Evolutionary conservation across 805 yeast species (phyloP), one percentile per base, ranked within the genome.

Genomic region (Lipomyces chichibuensis): DNA sequence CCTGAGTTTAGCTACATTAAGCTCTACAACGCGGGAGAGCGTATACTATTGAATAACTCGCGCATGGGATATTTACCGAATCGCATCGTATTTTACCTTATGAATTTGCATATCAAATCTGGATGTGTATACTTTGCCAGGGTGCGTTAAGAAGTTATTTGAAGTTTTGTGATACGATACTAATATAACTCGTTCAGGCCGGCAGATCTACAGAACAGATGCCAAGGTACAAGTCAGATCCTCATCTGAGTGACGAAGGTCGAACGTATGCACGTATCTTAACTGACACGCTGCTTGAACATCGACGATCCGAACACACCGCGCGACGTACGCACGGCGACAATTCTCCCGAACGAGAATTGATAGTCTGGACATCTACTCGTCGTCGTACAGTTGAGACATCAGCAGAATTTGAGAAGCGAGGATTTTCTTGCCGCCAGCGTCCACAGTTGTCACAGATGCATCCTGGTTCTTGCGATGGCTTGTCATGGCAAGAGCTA

Each of bases 361-460:
- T 93, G 73, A 87, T 88, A 2, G 93, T 95, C n/a, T 94, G 98
- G 97, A 92, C 98, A 0, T 96, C 98, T 0, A 91, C 94, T 3
- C 85, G 97, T 69, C 83, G 86, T 71, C 85, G 97, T 75, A 92
- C 98, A 0, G 83, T 87, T 23, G 91, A 93, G 72, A 87, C 97
- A 5, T 92, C 94, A 0, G 82, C 84, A 63, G 86, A 83, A 65
- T 91, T 94, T 77, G 80, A 84, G 51, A 83, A 86, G 13, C 78
- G 80, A 33, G 90, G 91, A 9, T 84, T 91, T 65, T 82, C 84
- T 0, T 88, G 90, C 5, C 82, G 88, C 63, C 92, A 90, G 76
- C 83, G 97, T 67, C 87, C 92, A 37, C 96, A 92, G 76, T 81
- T 95, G 74, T 88, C 92, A 55, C 97, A 92, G 77, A 80, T 91